phyloP scores from a whole-genome alignment of 164 flowering plant species.

The Macadamia tetraphylla region DNA sequence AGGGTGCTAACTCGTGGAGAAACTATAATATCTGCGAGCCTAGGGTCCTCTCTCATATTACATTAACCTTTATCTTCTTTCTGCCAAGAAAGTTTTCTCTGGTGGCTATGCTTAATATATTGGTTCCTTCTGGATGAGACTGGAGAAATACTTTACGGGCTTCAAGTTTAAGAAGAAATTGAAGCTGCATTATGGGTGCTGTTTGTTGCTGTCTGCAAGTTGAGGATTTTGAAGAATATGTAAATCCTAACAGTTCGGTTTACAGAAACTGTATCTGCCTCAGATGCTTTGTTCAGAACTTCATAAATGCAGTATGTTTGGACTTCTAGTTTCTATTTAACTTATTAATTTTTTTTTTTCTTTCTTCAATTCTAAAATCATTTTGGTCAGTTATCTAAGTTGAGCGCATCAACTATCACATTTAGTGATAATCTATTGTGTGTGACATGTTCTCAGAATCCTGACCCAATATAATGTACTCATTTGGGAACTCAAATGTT shows the following conservation, averaged over 20 bases:
- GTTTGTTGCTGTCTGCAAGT: conserved; percentile 71
- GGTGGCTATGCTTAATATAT: background rate
- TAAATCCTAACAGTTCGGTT: conserved; percentile 45
- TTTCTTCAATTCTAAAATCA: background rate
- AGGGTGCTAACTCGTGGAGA: conserved; percentile 44
- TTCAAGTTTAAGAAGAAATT: background rate
- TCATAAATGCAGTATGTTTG: conserved; percentile 54
- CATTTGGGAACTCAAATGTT: too few species aligned
- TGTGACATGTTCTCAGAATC: too few species aligned
- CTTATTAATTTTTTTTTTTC: background rate
- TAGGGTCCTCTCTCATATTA: conserved; percentile 35
- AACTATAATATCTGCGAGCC: conserved; percentile 35
- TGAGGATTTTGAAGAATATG: conserved; percentile 63
- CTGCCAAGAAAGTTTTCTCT: background rate
- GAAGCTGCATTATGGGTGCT: conserved; percentile 56
- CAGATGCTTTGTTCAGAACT: conserved; percentile 56
- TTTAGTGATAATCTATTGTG: too few species aligned
- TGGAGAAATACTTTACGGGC: background rate
- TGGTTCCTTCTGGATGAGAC: background rate
- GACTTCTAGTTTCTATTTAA: background rate
- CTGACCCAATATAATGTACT: too few species aligned
- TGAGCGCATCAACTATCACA: background rate
- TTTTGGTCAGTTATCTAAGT: background rate
- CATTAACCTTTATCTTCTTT: background rate
- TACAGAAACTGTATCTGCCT: conserved; percentile 71